A percentile compares a stretch with the other conserved stretches of the same genome.
phyloP scores from a whole-genome alignment of 2,329 filamentous ascomycete genomes.

The Ophiocordyceps australis region DNA sequence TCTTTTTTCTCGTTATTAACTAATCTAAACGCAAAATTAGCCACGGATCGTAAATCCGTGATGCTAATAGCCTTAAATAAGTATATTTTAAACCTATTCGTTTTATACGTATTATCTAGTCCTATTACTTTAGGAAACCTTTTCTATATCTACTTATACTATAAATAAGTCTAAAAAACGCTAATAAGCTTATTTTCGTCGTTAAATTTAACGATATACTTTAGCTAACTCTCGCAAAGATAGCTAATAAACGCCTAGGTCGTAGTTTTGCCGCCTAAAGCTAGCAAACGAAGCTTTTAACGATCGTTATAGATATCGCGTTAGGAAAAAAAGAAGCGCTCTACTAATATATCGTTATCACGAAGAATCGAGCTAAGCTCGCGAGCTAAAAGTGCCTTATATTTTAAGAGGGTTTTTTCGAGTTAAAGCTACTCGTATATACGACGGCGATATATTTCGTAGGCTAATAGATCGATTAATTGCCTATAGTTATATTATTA shows the following conservation, averaged over 20 bases:
- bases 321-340: not conserved
- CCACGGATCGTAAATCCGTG: not conserved
- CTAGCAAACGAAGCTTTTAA: not conserved
- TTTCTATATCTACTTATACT: not conserved
- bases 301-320: too few species aligned
- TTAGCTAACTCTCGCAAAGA: not conserved
- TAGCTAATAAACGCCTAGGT: not conserved
- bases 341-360: too few species aligned
- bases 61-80: not conserved
- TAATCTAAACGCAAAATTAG: not conserved
- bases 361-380: not conserved
- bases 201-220: not conserved
- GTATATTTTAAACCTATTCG: too few species aligned
- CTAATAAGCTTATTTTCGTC: not conserved
- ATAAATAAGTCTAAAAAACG: not conserved
- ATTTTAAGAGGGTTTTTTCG: not conserved
- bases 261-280: not conserved
- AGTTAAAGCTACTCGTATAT: not conserved
- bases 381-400: not conserved
- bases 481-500: not conserved
- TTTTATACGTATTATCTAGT: slow-evolving; percentile 1
- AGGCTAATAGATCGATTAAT: not conserved
- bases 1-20: not conserved
- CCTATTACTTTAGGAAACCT: not conserved
- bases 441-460: not conserved